phyloP scores from a whole-genome alignment of 106 monocot species.

The Dendrobium nobile region DNA sequence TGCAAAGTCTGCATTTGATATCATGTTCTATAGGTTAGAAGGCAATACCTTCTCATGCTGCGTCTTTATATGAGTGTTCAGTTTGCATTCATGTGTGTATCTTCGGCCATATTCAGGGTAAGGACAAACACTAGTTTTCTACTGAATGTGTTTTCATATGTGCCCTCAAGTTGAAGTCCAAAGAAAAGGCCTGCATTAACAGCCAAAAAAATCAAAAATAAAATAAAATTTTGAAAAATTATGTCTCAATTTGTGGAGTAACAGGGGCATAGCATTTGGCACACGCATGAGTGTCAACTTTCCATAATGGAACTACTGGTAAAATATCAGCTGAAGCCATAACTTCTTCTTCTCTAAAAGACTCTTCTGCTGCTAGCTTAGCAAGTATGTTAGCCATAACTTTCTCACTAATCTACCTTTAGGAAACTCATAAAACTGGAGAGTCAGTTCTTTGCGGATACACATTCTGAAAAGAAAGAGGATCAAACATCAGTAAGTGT shows the following conservation, averaged over 20 bases:
- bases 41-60: constrained; percentile 77
- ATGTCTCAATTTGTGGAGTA: too few relatives aligned
- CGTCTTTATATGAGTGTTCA: constrained; percentile 69
- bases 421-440: neutral
- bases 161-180: constrained; percentile 85
- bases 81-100: constrained; percentile 79
- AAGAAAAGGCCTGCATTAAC: constrained; percentile 73
- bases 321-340: constrained; percentile 37
- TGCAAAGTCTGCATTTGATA: neutral
- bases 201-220: too few relatives aligned
- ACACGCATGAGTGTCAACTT: constrained; percentile 43
- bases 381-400: constrained; percentile 40
- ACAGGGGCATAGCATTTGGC: constrained; percentile 47
- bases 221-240: neutral
- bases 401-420: neutral
- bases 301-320: constrained; percentile 22
- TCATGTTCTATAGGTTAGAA: neutral
- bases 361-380: constrained; percentile 66
- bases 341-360: constrained; percentile 36
- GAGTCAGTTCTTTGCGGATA: neutral
- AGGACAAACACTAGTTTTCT: constrained; percentile 82
- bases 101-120: constrained; percentile 76
- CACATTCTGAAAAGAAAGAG: neutral
- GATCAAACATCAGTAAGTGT: neutral
- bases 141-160: constrained; percentile 84